Evolutionary conservation across 495 filamentous ascomycete species (phyloP).

Genomic region (Daldinia concentrica): DNA sequence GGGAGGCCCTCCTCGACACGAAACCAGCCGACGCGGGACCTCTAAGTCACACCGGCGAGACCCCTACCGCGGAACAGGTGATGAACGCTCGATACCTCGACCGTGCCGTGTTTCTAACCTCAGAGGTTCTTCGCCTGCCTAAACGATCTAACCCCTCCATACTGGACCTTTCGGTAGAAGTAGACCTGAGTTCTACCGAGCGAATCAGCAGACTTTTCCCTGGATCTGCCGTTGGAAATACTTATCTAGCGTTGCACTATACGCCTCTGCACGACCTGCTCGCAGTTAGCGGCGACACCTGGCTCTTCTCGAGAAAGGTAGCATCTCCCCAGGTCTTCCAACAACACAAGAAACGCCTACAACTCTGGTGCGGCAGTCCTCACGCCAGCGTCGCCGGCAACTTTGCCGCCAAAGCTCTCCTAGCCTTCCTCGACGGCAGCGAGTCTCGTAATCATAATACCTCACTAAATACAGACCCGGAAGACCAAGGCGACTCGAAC

Average conservation of each 20-base stretch:
- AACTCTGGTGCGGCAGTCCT: constrained; percentile 46
- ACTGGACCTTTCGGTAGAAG: constrained; percentile 41
- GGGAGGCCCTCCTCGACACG: constrained; percentile 43
- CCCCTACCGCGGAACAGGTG: constrained; percentile 47
- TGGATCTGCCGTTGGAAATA: constrained; percentile 52
- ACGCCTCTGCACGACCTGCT: constrained; percentile 60
- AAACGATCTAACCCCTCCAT: constrained; percentile 44
- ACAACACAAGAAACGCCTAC: constrained; percentile 52
- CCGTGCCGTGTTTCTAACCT: constrained; percentile 49
- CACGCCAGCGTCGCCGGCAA: constrained; percentile 31
- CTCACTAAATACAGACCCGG: constrained; percentile 28
- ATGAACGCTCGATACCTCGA: constrained; percentile 45
- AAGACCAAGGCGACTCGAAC: constrained; percentile 13
- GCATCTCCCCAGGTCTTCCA: constrained; percentile 47
- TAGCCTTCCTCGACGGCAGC: constrained; percentile 33
- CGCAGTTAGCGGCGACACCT: constrained; percentile 58
- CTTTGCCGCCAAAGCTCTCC: constrained; percentile 45
- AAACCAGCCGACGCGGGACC: constrained; percentile 42
- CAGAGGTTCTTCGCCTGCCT: constrained; percentile 53
- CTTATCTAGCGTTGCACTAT: constrained; percentile 58
- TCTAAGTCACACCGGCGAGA: constrained; percentile 40
- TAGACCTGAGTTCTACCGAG: constrained; percentile 45
- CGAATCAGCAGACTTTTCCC: constrained; percentile 52
- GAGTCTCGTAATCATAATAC: constrained; percentile 33
- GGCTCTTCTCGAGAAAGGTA: constrained; percentile 59